Evolutionary conservation across 495 filamentous ascomycete species (phyloP).

Genomic region (Aspergillus sclerotioniger): DNA sequence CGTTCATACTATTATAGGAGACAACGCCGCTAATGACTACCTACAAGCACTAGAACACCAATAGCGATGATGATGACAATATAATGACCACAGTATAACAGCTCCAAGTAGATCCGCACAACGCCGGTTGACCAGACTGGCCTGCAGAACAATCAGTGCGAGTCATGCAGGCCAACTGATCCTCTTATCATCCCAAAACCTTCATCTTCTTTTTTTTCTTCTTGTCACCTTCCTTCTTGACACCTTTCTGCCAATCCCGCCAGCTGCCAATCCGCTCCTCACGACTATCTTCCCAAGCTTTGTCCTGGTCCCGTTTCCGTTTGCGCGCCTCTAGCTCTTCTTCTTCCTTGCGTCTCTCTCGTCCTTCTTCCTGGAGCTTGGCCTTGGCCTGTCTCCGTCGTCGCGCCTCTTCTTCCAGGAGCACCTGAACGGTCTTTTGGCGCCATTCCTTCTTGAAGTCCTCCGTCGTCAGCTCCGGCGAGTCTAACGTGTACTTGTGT

Average conservation of each 20-base stretch:
- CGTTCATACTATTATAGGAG: not conserved
- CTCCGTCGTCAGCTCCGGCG: slow-evolving; percentile 71
- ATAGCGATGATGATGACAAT: not conserved
- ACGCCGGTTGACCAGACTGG: not conserved
- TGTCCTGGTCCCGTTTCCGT: slow-evolving; percentile 87
- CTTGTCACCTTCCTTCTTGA: slow-evolving; percentile 51
- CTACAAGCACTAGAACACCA: not conserved
- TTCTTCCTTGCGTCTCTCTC: slow-evolving; percentile 82
- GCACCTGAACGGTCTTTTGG: slow-evolving; percentile 85
- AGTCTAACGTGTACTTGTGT: slow-evolving; percentile 87
- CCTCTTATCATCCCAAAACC: slow-evolving; percentile 54
- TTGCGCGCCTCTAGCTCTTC: slow-evolving; percentile 85
- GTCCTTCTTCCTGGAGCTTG: slow-evolving; percentile 93
- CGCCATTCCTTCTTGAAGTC: slow-evolving; percentile 83
- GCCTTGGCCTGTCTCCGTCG: slow-evolving; percentile 84
- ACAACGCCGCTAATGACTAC: not conserved
- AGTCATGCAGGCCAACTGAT: not conserved
- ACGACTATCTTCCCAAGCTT: slow-evolving; percentile 89
- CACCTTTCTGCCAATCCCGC: slow-evolving; percentile 82
- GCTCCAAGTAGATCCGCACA: not conserved
- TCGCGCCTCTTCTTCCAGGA: slow-evolving; percentile 89
- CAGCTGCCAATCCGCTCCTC: slow-evolving; percentile 92
- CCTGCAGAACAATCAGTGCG: not conserved
- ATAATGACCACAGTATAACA: not conserved
- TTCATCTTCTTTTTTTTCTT: slow-evolving; percentile 95